Evolutionary conservation across 2,329 filamentous ascomycete genomes (phyloP).

Genomic region (Didymella exigua): DNA sequence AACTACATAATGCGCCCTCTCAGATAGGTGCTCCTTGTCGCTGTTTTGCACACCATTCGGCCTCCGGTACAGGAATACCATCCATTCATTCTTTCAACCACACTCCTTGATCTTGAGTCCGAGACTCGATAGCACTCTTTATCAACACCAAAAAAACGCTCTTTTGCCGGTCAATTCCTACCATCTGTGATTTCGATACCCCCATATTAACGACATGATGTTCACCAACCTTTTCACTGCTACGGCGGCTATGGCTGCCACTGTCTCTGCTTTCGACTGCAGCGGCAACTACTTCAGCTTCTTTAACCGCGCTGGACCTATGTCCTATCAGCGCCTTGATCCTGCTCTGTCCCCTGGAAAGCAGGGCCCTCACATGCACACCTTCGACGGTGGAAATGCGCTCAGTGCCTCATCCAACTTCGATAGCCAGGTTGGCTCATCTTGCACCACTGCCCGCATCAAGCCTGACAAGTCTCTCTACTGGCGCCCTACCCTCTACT

Average conservation of each 20-base stretch:
- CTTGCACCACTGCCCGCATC: conserved; percentile 46
- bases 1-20: conserved; percentile 24
- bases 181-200: conserved; percentile 13
- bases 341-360: conserved; percentile 43
- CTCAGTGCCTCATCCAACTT: conserved; percentile 37
- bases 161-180: conserved; percentile 23
- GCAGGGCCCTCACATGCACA: conserved; percentile 45
- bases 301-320: conserved; percentile 44
- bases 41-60: conserved; percentile 27
- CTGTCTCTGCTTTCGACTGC: conserved; percentile 43
- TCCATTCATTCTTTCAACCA: conserved; percentile 30
- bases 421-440: conserved; percentile 34
- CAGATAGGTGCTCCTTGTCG: conserved; percentile 12
- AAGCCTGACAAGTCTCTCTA: conserved; percentile 48
- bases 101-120: conserved; percentile 41
- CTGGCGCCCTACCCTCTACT: conserved; percentile 48
- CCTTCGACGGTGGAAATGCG: conserved; percentile 47
- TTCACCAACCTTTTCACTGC: conserved; percentile 34
- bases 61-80: conserved; percentile 45
- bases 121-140: conserved; percentile 43
- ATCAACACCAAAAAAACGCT: conserved; percentile 26
- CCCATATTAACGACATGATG: conserved; percentile 34
- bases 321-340: conserved; percentile 47
- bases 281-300: conserved; percentile 48
- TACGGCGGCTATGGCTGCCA: conserved; percentile 39